These are phyloP conservation scores for Rubia peregrina DNA, from an alignment of 305 asterid species.

Conservation along the genomic window DNA sequence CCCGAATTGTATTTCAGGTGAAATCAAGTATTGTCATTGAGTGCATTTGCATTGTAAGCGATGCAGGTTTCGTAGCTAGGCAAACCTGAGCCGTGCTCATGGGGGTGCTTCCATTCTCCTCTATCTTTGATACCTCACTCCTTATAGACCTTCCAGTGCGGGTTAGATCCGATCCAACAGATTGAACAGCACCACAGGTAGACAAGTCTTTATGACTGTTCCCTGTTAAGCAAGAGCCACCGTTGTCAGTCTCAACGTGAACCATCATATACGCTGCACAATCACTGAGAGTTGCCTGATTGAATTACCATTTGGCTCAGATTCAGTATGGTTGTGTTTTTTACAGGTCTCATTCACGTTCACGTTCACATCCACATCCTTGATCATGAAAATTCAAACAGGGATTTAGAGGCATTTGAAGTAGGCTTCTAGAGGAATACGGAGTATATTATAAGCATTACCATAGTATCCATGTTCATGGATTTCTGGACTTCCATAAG, in stretches of 20 bases:
- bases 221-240: constrained; percentile 23
- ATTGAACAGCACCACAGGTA: constrained; percentile 52
- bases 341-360: constrained; percentile 28
- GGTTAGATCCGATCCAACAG: constrained; percentile 78
- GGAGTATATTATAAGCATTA: constrained; percentile 17
- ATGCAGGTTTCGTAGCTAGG: constrained; percentile 4
- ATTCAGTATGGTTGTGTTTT: constrained; percentile 32
- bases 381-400: constrained; percentile 15
- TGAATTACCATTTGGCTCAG: constrained; percentile 26
- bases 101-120: constrained; percentile 58
- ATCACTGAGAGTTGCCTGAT: no score
- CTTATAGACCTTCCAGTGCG: constrained; percentile 52
- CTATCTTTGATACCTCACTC: constrained; percentile 43
- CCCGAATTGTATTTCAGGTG: constrained; percentile 5
- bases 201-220: constrained; percentile 52
- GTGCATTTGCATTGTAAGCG: no score
- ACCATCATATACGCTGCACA: neutral
- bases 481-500: constrained; percentile 59
- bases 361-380: constrained; percentile 43
- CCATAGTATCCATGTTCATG: constrained; percentile 51
- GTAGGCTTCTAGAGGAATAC: neutral
- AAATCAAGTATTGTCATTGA: neutral
- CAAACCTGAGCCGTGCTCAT: constrained; percentile 64
- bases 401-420: constrained; percentile 10
- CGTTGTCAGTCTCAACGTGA: neutral